A percentile compares a stretch with the other conserved stretches of the same genome.
Conservation (phyloP, 257 asterid genomes). For the Nyctanthes arbortristis region DNA sequence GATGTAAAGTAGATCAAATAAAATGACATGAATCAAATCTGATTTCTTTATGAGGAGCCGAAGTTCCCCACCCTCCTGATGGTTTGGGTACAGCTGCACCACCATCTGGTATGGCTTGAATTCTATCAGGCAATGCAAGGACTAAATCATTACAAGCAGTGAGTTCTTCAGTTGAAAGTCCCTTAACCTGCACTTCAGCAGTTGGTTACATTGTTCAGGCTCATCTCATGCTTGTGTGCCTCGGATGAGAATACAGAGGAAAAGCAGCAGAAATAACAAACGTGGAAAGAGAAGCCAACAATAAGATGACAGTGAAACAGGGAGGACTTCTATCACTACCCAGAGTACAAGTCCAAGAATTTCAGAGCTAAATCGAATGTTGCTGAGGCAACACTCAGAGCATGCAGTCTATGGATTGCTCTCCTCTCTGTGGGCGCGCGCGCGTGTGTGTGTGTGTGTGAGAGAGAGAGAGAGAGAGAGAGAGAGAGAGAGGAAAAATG, state of each 20-base stretch:
- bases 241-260: background rate
- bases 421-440: no score
- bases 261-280: conserved; percentile 1
- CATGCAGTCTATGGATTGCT: no score
- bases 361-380: background rate
- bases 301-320: background rate
- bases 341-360: conserved; percentile 3
- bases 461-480: no score
- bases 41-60: conserved; percentile 86
- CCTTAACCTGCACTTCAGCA: conserved; percentile 64
- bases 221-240: background rate
- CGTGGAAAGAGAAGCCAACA: background rate
- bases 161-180: conserved; percentile 84
- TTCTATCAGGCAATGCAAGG: conserved; percentile 88
- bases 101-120: conserved; percentile 95
- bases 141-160: conserved; percentile 85
- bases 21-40: conserved; percentile 86
- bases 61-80: conserved; percentile 88
- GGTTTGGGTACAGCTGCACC: conserved; percentile 79
- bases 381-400: background rate
- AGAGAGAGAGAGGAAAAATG: no score
- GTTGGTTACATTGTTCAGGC: conserved; percentile 8
- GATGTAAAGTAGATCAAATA: conserved; percentile 9
- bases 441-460: no score
- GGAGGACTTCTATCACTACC: conserved; percentile 7